phyloP scores from a whole-genome alignment of 495 filamentous ascomycete genomes.

The Daldinia loculata region DNA sequence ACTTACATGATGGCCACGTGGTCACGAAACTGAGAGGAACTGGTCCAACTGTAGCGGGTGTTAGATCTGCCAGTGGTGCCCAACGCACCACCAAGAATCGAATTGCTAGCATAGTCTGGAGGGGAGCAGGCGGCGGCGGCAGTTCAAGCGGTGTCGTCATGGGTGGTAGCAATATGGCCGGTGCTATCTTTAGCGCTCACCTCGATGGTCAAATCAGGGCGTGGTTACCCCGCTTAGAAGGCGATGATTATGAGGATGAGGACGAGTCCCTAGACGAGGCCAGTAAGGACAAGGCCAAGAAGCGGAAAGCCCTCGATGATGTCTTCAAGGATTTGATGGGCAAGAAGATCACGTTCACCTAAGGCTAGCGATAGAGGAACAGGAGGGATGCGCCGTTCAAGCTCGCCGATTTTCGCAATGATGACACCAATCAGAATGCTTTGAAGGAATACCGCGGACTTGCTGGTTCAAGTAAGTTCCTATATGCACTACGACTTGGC shows the following conservation, averaged over 20 bases:
- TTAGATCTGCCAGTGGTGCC: constrained; percentile 46
- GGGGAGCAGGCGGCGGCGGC: constrained; percentile 59
- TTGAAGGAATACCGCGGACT: not conserved
- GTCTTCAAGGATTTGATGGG: constrained; percentile 62
- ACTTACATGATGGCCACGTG: constrained; percentile 76
- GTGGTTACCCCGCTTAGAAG: constrained; percentile 64
- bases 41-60: constrained; percentile 59
- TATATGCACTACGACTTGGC: constrained; percentile 19
- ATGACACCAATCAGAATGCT: not conserved
- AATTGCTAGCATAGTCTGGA: constrained; percentile 76
- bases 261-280: constrained; percentile 47
- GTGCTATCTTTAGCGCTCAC: constrained; percentile 66
- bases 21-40: constrained; percentile 73
- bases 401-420: constrained; percentile 2
- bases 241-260: constrained; percentile 56
- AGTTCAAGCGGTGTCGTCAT: constrained; percentile 52
- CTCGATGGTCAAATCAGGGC: constrained; percentile 65
- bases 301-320: constrained; percentile 69
- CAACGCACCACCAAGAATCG: constrained; percentile 62
- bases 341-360: constrained; percentile 62
- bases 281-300: constrained; percentile 55
- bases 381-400: not conserved
- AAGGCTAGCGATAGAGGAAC: not conserved
- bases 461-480: constrained; percentile 8
- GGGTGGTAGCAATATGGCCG: constrained; percentile 55